Base-by-base conservation (phyloP, 2,329 filamentous ascomycete genomes). In the Fusarium secorum region DNA sequence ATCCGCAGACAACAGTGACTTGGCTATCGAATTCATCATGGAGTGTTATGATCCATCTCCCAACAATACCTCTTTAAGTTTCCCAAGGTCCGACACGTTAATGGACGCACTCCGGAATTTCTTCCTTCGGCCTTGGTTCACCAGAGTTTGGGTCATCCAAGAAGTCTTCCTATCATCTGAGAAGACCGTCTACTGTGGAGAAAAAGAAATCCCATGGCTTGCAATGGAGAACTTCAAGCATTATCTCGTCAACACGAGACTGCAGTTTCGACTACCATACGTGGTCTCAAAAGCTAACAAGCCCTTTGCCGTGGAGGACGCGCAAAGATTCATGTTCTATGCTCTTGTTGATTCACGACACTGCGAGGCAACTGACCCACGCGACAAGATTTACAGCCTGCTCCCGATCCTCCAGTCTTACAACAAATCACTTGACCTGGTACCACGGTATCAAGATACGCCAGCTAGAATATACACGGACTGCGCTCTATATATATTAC, bases 21-120 rank as follows among this genome's bases (percentile, higher is more conserved):
- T 60, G 14, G 57, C 17, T 7, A 32, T 54, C 8, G 38, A 36
- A 1, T 54, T 54, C 4, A 36, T 60, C 6, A 41, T 18, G 17
- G 38, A 59, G 1, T 53, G 46, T 1, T 22, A 36, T 10, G 36
- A 36, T 2, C 56, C 56, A 1, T 33, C 26, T 8, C 30, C 22
- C 3, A 3, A 28, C 5, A 22, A 1, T 20, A n/a, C n/a, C 0
- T 33, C 13, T 0, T 1, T 53, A 0, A 53, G 36, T 3, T 35
- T 59, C 3, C 36, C 46, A 7, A 53, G 2, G 2, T 55, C 38
- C 0, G 46, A 59, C 1, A 20, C 1, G 1, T 17, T 53, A 1
- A 53, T 26, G 28, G 3, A 35, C 4, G 33, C 46, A 13, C 46
- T 59, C 3, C 33, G 18, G 0, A 15, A n/a, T 17, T 24, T 60